phyloP scores from a whole-genome alignment of 768 basidiomycete genomes.

The Tricholoma flavovirens region DNA sequence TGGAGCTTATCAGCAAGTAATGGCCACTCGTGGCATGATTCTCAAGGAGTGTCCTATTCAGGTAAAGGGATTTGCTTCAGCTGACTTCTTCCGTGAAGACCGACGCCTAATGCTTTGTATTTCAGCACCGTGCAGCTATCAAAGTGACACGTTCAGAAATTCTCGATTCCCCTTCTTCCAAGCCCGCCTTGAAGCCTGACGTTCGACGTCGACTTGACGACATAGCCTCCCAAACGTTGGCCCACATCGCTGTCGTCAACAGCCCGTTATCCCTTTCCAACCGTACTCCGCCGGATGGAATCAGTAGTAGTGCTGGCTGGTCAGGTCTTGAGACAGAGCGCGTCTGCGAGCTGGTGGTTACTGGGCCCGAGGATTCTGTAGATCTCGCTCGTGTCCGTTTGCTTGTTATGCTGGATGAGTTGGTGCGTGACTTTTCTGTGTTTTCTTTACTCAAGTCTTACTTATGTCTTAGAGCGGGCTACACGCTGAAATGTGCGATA shows the following conservation, averaged over 20 bases:
- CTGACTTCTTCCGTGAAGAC: slow-evolving; percentile 8
- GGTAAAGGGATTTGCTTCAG: slow-evolving; percentile 35
- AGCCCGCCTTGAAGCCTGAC: slow-evolving; percentile 75
- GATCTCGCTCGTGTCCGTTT: slow-evolving; percentile 87
- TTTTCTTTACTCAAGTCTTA: slow-evolving; percentile 8
- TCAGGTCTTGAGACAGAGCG: slow-evolving; percentile 92
- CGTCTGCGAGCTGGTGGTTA: slow-evolving; percentile 88
- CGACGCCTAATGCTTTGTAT: slow-evolving; percentile 13
- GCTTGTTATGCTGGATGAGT: slow-evolving; percentile 90
- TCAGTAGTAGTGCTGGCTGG: slow-evolving; percentile 73
- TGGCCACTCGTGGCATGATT: slow-evolving; percentile 83
- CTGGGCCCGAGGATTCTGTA: slow-evolving; percentile 83
- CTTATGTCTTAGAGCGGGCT: slow-evolving; percentile 65
- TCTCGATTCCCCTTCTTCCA: slow-evolving; percentile 75
- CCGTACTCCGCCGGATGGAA: slow-evolving; percentile 71
- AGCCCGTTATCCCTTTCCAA: slow-evolving; percentile 70
- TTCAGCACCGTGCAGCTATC: slow-evolving; percentile 78
- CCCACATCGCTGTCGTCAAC: slow-evolving; percentile 92
- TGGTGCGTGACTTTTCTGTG: slow-evolving; percentile 49
- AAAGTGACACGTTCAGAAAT: slow-evolving; percentile 91
- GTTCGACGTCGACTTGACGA: slow-evolving; percentile 87
- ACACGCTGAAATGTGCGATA: slow-evolving; percentile 86
- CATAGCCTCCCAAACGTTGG: slow-evolving; percentile 86
- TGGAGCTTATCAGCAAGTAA: slow-evolving; percentile 89
- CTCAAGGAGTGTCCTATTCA: slow-evolving; percentile 86